A percentile compares a stretch with the other conserved stretches of the same genome.
These are phyloP conservation scores for Nannochloropsis oceanica DNA, from an alignment of 108 stramenopile species.

Conservation along the genomic window DNA sequence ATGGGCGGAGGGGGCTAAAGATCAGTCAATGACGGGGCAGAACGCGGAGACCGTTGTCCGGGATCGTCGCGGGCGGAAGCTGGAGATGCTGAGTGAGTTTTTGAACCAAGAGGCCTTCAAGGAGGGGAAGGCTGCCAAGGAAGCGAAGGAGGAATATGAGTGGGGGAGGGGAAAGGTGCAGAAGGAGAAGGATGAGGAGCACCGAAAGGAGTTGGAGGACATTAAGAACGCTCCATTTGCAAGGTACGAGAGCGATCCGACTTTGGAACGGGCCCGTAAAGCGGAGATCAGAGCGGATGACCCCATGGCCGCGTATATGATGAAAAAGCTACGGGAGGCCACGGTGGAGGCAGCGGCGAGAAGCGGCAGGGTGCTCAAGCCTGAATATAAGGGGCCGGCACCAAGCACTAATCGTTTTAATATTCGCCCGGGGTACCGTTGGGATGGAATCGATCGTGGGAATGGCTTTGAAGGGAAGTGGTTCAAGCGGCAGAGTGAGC, in stretches of 20 bases:
- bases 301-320: slow-evolving; percentile 75
- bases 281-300: slow-evolving; percentile 66
- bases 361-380: slow-evolving; percentile 45
- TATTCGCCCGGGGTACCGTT: slow-evolving; percentile 87
- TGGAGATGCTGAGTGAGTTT: slow-evolving; percentile 43
- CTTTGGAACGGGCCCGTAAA: slow-evolving; percentile 48
- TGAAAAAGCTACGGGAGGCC: slow-evolving; percentile 25
- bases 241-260: background rate
- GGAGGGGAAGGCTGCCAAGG: slow-evolving; percentile 38
- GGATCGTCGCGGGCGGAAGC: slow-evolving; percentile 28
- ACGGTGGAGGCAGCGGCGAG: background rate
- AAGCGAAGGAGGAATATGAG: slow-evolving; percentile 35
- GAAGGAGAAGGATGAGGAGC: slow-evolving; percentile 47
- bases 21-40: slow-evolving; percentile 30
- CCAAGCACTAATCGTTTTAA: slow-evolving; percentile 72
- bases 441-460: slow-evolving; percentile 92
- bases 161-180: slow-evolving; percentile 48
- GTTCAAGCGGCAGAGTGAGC: slow-evolving; percentile 1
- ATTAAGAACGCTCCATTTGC: background rate
- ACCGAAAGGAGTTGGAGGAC: slow-evolving; percentile 35
- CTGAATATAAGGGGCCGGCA: slow-evolving; percentile 75
- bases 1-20: background rate
- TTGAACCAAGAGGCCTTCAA: slow-evolving; percentile 39
- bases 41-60: slow-evolving; percentile 68
- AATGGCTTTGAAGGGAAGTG: slow-evolving; percentile 69